These are phyloP conservation scores for Posidonia oceanica DNA, from an alignment of 116 monocot species.

Conservation along the genomic window DNA sequence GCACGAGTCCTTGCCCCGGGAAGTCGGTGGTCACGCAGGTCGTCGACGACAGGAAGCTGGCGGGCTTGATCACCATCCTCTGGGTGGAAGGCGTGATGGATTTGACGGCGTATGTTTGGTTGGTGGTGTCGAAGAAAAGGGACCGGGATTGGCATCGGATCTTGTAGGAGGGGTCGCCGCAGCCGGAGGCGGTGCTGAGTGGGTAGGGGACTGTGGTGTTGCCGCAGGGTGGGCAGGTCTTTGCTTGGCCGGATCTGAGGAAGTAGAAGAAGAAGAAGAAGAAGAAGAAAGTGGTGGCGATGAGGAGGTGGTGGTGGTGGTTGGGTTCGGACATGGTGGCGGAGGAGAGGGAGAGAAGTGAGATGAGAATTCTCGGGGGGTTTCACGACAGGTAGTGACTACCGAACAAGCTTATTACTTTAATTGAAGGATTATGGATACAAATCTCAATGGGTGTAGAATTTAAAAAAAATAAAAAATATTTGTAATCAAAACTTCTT, in stretches of 20 bases:
- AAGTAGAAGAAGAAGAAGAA: not conserved
- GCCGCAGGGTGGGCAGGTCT: slow-evolving; percentile 62
- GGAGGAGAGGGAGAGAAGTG: not conserved
- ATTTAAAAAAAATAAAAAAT: too few relatives aligned
- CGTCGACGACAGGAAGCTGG: slow-evolving; percentile 25
- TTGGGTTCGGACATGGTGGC: not conserved
- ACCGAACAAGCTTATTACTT: too few relatives aligned
- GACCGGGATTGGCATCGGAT: slow-evolving; percentile 40
- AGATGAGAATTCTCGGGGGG: too few relatives aligned
- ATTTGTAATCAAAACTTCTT: too few relatives aligned
- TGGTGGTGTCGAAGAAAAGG: slow-evolving; percentile 47
- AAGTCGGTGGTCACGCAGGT: slow-evolving; percentile 59
- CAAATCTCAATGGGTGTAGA: too few relatives aligned
- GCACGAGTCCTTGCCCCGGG: slow-evolving; percentile 31
- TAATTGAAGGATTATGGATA: too few relatives aligned
- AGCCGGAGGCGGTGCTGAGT: slow-evolving; percentile 42
- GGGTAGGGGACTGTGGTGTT: slow-evolving; percentile 61
- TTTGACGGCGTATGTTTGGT: slow-evolving; percentile 45
- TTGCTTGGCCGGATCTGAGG: not conserved
- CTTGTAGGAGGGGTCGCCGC: slow-evolving; percentile 54
- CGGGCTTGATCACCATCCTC: slow-evolving; percentile 40
- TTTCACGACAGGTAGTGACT: too few relatives aligned
- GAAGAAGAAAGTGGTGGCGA: not conserved
- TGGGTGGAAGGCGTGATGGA: slow-evolving; percentile 43
- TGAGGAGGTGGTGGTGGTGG: not conserved